Conservation (phyloP, 2,329 filamentous ascomycete species). For the Rutstroemia sp. region DNA sequence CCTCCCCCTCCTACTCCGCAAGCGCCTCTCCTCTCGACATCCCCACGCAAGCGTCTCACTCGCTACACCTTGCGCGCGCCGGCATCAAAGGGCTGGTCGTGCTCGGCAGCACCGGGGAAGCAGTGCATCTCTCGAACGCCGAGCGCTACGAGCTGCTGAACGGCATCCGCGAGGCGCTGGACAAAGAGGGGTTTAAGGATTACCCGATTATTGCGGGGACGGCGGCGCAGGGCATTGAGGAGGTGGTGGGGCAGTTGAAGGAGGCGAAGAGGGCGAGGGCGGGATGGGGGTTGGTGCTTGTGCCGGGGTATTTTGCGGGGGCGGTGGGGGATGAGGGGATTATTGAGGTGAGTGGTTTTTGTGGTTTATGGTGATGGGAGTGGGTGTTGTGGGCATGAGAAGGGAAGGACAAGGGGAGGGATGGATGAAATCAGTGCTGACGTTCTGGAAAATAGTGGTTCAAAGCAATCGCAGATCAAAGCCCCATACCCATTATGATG, state of each 20-base stretch:
- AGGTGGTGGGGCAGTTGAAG: slow-evolving; percentile 43
- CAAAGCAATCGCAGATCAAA: slow-evolving; percentile 4
- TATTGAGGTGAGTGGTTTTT: slow-evolving; percentile 30
- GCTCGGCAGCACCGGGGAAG: slow-evolving; percentile 56
- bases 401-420: too few relatives aligned
- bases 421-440: neutral
- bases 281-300: slow-evolving; percentile 55
- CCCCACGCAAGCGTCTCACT: slow-evolving; percentile 45
- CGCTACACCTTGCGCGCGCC: slow-evolving; percentile 49
- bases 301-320: slow-evolving; percentile 57
- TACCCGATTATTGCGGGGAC: slow-evolving; percentile 55
- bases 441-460: slow-evolving; percentile 12
- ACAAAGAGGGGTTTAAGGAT: slow-evolving; percentile 47
- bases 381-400: too few relatives aligned
- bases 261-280: slow-evolving; percentile 48
- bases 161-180: slow-evolving; percentile 45
- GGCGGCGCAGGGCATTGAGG: slow-evolving; percentile 47
- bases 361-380: slow-evolving; percentile 38
- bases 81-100: slow-evolving; percentile 55
- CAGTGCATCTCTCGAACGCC: slow-evolving; percentile 48
- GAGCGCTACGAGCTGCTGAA: slow-evolving; percentile 49
- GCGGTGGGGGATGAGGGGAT: slow-evolving; percentile 51
- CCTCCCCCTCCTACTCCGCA: slow-evolving; percentile 21
- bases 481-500: slow-evolving; percentile 8
- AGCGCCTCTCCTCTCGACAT: slow-evolving; percentile 36